These are phyloP conservation scores for Fomitopsis pulvina DNA, from an alignment of 768 basidiomycete genomes.

Conservation along the genomic window DNA sequence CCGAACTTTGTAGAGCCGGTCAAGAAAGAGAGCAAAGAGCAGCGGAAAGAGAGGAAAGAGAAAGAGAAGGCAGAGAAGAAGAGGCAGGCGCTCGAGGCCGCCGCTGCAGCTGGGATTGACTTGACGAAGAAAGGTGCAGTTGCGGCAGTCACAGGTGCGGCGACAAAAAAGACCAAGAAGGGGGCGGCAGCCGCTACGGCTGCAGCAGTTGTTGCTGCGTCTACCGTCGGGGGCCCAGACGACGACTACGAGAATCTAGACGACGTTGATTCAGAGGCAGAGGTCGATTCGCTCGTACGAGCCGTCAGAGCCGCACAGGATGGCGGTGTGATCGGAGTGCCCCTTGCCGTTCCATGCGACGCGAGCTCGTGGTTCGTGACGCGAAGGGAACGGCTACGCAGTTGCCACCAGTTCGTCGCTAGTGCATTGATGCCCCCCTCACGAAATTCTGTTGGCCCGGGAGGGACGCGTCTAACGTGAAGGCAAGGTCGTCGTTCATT, in stretches of 20 bases:
- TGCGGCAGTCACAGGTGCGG: slow-evolving; percentile 22
- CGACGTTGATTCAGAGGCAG: slow-evolving; percentile 79
- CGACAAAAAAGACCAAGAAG: slow-evolving; percentile 64
- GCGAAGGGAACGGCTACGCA: slow-evolving; percentile 55
- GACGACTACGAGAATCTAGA: slow-evolving; percentile 67
- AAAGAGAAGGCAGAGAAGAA: slow-evolving; percentile 82
- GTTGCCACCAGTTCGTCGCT: slow-evolving; percentile 27
- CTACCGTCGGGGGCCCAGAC: slow-evolving; percentile 46
- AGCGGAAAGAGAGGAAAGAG: slow-evolving; percentile 81
- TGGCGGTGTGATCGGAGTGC: slow-evolving; percentile 53
- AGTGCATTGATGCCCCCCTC: slow-evolving; percentile 23
- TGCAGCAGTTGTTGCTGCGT: slow-evolving; percentile 31
- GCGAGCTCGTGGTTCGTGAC: slow-evolving; percentile 79
- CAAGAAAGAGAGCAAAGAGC: slow-evolving; percentile 79
- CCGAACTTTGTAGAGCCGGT: slow-evolving; percentile 87
- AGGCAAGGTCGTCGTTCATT: neutral
- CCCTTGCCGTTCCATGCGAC: slow-evolving; percentile 68
- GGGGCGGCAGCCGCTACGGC: slow-evolving; percentile 33
- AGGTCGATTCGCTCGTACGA: slow-evolving; percentile 67
- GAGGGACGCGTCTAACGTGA: neutral
- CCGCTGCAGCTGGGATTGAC: slow-evolving; percentile 51
- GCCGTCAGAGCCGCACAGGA: slow-evolving; percentile 51
- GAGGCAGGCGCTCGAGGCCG: slow-evolving; percentile 60
- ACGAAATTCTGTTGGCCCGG: slow-evolving; percentile 1
- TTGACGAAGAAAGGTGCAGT: slow-evolving; percentile 35